Evolutionary conservation across 129 eudicot genomes (phyloP).

Genomic region (Heracleum sosnowskyi): DNA sequence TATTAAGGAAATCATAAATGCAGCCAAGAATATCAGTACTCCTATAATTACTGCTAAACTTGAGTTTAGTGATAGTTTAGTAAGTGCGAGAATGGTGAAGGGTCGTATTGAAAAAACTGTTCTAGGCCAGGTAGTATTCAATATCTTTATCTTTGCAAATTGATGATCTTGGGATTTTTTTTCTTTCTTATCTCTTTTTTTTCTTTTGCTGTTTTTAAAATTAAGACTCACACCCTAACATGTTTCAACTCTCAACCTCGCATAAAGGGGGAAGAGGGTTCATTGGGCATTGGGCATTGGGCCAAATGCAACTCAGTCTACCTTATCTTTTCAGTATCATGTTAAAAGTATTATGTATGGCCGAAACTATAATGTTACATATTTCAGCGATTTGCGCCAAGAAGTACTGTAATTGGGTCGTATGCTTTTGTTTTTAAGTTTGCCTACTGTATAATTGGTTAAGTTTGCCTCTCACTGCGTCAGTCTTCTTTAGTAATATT

Average conservation of each 20-base stretch:
- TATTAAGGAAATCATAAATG: conserved; percentile 86
- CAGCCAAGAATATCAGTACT: conserved; percentile 80
- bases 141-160: not conserved
- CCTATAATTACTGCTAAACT: conserved; percentile 77
- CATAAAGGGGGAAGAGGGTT: not conserved
- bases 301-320: not conserved
- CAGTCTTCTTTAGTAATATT: not conserved
- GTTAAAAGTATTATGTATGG: not conserved
- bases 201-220: not conserved
- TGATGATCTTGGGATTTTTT: not conserved
- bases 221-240: not conserved
- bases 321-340: not conserved
- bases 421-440: not conserved
- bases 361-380: not conserved
- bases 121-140: conserved; percentile 61
- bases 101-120: conserved; percentile 80
- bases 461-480: not conserved
- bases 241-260: not conserved
- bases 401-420: not conserved
- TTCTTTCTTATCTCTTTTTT: not conserved
- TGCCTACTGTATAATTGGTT: too few relatives aligned
- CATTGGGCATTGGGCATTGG: too few relatives aligned
- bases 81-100: conserved; percentile 49
- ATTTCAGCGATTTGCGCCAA: not conserved
- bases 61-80: conserved; percentile 28